Evolutionary conservation across 2,329 filamentous ascomycete species (phyloP).

Genomic region (Sporothrix brunneoviolacea): DNA sequence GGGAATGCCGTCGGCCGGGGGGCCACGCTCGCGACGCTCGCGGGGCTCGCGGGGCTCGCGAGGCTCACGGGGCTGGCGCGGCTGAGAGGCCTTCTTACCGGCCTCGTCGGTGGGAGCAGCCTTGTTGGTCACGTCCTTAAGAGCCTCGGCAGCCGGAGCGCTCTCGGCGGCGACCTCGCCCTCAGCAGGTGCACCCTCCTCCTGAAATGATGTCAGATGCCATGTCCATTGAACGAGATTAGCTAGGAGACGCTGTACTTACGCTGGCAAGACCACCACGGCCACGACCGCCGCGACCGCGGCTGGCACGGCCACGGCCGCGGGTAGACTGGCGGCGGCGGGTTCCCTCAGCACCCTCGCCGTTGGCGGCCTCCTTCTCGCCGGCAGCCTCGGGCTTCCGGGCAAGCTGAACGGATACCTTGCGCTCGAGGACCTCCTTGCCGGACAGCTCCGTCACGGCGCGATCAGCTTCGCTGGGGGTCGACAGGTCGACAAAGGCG

Average conservation of each 20-base stretch:
- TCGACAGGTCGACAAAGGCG: conserved; percentile 96
- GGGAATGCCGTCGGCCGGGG: conserved; percentile 91
- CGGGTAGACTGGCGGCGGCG: conserved; percentile 58
- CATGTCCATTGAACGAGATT: neutral
- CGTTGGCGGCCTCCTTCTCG: conserved; percentile 72
- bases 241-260: conserved; percentile 22
- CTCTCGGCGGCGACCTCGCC: conserved; percentile 42
- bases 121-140: conserved; percentile 57
- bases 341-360: conserved; percentile 64
- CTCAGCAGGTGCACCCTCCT: conserved; percentile 38
- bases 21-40: conserved; percentile 75
- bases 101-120: conserved; percentile 47
- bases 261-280: conserved; percentile 62
- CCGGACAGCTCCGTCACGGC: conserved; percentile 93
- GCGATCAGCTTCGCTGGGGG: conserved; percentile 87
- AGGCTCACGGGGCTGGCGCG: conserved; percentile 42
- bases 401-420: conserved; percentile 97
- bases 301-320: conserved; percentile 59
- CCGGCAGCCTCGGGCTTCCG: conserved; percentile 88
- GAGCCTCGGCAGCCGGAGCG: conserved; percentile 46
- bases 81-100: conserved; percentile 48
- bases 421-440: conserved; percentile 96
- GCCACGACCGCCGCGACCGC: conserved; percentile 57
- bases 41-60: conserved; percentile 57
- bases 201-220: conserved; percentile 19